Percentiles rank a stretch among this genome's conserved stretches.
Evolutionary conservation across 805 yeast genomes (phyloP).

Genomic region (Lachancea nothofagi): DNA sequence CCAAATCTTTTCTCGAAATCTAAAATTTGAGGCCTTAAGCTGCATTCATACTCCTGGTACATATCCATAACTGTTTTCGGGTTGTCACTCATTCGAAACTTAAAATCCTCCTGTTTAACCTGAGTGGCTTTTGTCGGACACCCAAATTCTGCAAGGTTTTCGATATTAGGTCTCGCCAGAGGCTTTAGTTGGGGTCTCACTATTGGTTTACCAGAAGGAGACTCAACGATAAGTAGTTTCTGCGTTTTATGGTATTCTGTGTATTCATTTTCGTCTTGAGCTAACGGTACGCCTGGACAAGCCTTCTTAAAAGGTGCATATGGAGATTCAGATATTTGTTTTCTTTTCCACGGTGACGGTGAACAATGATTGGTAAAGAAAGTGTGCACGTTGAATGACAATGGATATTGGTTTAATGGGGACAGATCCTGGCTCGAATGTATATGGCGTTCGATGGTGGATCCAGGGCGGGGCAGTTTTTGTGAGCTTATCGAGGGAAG

Average conservation of each 20-base stretch:
- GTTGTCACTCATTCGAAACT: conserved; percentile 29
- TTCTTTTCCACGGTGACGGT: conserved; percentile 3
- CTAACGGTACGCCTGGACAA: neutral
- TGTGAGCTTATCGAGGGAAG: conserved; percentile 2
- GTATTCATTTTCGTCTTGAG: conserved; percentile 5
- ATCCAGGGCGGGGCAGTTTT: conserved; percentile 1
- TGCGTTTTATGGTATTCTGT: neutral
- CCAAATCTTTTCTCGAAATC: conserved; percentile 32
- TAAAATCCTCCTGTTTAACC: conserved; percentile 19
- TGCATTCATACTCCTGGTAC: conserved; percentile 31
- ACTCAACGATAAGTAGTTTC: conserved; percentile 1
- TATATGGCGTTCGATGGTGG: neutral
- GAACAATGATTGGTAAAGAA: neutral
- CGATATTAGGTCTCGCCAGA: neutral
- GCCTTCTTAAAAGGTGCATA: neutral
- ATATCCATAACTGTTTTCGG: conserved; percentile 32
- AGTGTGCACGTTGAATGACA: conserved; percentile 1
- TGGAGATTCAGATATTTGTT: neutral
- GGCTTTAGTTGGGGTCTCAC: conserved; percentile 1
- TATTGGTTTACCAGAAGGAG: conserved; percentile 3
- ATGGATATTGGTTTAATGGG: conserved; percentile 1
- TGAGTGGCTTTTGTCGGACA: conserved; percentile 20
- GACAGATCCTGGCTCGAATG: neutral
- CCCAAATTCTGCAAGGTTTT: conserved; percentile 11
- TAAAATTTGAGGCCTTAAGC: conserved; percentile 32